Conservation (phyloP, 208 protist species). For the Borovskyia barvae region DNA sequence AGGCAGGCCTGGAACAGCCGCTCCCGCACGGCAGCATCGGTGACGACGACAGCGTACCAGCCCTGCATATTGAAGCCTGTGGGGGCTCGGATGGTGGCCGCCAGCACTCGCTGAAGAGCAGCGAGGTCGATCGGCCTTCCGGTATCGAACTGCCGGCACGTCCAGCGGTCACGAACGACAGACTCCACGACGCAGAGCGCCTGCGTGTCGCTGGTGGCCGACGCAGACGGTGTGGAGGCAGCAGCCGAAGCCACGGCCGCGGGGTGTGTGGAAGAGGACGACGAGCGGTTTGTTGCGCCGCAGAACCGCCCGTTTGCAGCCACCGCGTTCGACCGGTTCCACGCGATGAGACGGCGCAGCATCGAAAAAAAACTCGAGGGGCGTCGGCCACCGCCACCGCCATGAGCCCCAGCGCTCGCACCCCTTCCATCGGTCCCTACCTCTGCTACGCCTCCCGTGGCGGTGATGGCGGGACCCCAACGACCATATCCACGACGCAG, state of each 20-base stretch:
- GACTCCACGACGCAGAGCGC: constrained; percentile 22
- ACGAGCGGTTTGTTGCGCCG: neutral
- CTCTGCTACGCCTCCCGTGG: too few relatives aligned
- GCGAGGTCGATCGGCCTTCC: constrained; percentile 31
- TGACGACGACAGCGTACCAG: constrained; percentile 84
- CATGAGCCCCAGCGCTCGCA: too few relatives aligned
- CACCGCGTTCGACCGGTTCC: constrained; percentile 35
- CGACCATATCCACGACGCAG: constrained; percentile 1
- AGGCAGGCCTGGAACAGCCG: constrained; percentile 56
- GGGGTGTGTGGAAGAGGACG: too few relatives aligned
- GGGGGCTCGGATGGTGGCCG: constrained; percentile 52
- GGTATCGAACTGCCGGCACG: constrained; percentile 60
- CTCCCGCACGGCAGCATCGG: constrained; percentile 28
- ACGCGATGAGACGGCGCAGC: constrained; percentile 34
- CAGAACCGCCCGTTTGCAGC: neutral
- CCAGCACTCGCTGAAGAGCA: constrained; percentile 47
- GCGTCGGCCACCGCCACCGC: too few relatives aligned
- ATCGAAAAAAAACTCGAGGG: constrained; percentile 15
- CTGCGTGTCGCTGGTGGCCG: neutral
- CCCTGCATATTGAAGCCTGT: constrained; percentile 85
- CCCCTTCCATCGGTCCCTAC: too few relatives aligned
- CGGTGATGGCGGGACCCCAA: neutral
- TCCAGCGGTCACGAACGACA: constrained; percentile 39
- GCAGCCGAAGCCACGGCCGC: neutral
- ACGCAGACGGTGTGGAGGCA: neutral